Base-by-base conservation (phyloP, 202 grass and related monocot species). In the Carex arenaria region DNA sequence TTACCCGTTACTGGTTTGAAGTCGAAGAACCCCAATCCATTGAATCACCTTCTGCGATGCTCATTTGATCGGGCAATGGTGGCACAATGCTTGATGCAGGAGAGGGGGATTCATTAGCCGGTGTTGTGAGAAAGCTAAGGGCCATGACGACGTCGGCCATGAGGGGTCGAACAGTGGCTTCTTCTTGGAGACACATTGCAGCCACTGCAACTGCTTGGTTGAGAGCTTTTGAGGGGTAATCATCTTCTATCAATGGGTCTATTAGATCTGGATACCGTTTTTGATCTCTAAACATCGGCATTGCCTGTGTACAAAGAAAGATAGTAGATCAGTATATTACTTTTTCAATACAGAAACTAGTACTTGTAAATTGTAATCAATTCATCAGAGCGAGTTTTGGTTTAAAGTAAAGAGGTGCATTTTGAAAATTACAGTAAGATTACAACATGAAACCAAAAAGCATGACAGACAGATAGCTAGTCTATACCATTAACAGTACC, bases 121-220 rank as follows among this genome's bases (percentile, higher is more conserved):
- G 42, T 1, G 23, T 2, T 3, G 86, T 87, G 36, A 98, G 92
- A 84, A 95, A 98, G 77, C 90, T 92, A 23, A 98, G 85, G 32
- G 95, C 84, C 88, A 95, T 90, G 54, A 95, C 92, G 9, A 93
- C 92, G 3, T 98, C 95, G 0, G 80, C 83, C 90, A 98, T 98
- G 22, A 95, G 62, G 7, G 95, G 95, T 45, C 95, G 89, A 57
- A 98, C 92, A 2, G 76, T 93, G 45, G 90, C 86, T 64, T 98
- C 95, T 85, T 98, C 95, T 59, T 98, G 95, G 76, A 98, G 85
- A 85, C 95, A 95, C 92, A 98, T 98, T 9, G 95, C 91, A 10
- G 95, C 95, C 88, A 98, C 92, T 12, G 95, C 95, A 31, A 95
- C 95, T 61, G 92, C 89, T 86, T 98, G 95, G 61, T 94, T 92